Conservation (phyloP, 345 rosid genomes). For the Eucalyptus pauciflora region DNA sequence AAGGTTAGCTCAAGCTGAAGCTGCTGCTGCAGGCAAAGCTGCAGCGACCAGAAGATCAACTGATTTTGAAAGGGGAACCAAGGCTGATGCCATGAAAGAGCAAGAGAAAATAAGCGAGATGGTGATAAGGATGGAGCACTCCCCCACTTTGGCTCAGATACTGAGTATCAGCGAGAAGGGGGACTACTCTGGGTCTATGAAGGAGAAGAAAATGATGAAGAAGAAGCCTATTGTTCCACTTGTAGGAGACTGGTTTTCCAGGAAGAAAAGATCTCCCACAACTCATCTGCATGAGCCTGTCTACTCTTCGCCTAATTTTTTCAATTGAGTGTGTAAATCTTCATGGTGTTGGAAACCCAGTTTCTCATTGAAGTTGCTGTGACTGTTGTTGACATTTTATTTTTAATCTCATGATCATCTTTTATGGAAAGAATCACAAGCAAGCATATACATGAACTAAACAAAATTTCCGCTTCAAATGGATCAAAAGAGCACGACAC, state of each 20-base stretch:
- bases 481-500: background rate
- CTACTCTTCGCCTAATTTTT: slow-evolving; percentile 24
- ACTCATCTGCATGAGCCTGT: slow-evolving; percentile 14
- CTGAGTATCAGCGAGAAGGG: slow-evolving; percentile 28
- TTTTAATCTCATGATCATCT: background rate
- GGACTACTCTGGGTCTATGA: slow-evolving; percentile 5
- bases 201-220: slow-evolving; percentile 7
- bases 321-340: background rate
- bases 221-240: slow-evolving; percentile 81
- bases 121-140: slow-evolving; percentile 30
- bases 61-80: slow-evolving; percentile 2
- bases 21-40: slow-evolving; percentile 16
- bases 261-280: slow-evolving; percentile 24
- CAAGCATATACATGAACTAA: background rate
- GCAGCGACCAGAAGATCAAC: background rate
- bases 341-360: background rate
- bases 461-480: background rate
- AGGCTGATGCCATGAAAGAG: slow-evolving; percentile 3
- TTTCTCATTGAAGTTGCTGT: background rate
- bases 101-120: slow-evolving; percentile 31
- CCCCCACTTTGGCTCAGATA: slow-evolving; percentile 47
- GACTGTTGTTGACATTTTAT: background rate
- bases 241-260: slow-evolving; percentile 46
- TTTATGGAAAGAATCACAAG: background rate
- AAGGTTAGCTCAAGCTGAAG: slow-evolving; percentile 57